Conservation (phyloP, 495 filamentous ascomycete genomes). For the Aspergillus coremiiformis region DNA sequence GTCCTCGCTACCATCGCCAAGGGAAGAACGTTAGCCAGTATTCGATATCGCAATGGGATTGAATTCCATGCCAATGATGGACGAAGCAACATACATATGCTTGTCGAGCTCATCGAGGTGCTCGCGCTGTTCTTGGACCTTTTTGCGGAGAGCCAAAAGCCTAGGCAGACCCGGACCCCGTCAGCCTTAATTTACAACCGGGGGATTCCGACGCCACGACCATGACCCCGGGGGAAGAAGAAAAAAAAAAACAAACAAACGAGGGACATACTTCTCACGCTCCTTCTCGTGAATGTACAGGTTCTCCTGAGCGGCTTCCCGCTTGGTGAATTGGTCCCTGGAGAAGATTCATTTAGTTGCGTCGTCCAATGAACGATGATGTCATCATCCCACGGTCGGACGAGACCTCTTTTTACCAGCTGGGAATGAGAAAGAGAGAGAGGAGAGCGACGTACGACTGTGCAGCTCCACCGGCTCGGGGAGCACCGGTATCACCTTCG, state of each 20-base stretch:
- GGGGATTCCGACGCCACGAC: not conserved
- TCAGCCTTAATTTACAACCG: not conserved
- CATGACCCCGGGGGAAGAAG: not conserved
- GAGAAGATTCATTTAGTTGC: not conserved
- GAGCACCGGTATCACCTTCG: constrained; percentile 63
- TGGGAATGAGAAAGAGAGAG: not conserved
- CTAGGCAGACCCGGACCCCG: constrained; percentile 28
- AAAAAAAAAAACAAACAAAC: not conserved
- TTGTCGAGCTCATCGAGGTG: constrained; percentile 77
- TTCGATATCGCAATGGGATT: not conserved
- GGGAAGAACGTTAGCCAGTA: not conserved
- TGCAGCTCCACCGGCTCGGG: constrained; percentile 36
- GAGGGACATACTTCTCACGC: constrained; percentile 59
- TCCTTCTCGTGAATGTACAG: constrained; percentile 77
- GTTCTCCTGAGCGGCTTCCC: constrained; percentile 82
- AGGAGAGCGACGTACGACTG: constrained; percentile 23
- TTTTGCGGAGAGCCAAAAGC: constrained; percentile 59
- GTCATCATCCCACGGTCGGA: constrained; percentile 9
- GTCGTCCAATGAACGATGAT: constrained; percentile 6
- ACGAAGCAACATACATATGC: constrained; percentile 61
- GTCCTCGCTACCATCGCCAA: constrained; percentile 47
- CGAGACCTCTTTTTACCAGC: not conserved
- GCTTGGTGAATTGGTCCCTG: constrained; percentile 84
- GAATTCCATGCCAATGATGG: not conserved
- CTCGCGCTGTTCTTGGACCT: constrained; percentile 69